These are phyloP conservation scores for Hanseniaspora valbyensis DNA, from an alignment of 805 yeast genomes.

Conservation along the genomic window DNA sequence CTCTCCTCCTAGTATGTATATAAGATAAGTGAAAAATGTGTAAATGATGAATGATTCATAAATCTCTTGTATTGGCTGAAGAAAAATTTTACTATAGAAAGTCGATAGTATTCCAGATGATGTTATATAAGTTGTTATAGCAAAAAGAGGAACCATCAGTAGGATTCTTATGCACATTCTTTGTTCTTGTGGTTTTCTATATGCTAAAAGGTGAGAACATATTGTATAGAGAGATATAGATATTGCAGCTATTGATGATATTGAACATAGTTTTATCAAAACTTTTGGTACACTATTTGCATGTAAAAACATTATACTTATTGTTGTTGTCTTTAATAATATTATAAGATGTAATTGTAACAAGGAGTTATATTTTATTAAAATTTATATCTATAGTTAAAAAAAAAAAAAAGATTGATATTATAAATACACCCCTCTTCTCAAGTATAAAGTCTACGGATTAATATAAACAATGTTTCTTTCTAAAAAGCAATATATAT, in stretches of 20 bases:
- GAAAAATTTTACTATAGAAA: constrained; percentile 32
- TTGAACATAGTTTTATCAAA: constrained; percentile 18
- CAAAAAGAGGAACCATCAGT: constrained; percentile 69
- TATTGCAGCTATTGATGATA: constrained; percentile 27
- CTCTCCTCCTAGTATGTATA: constrained; percentile 85
- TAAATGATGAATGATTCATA: constrained; percentile 95
- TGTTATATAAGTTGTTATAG: constrained; percentile 46
- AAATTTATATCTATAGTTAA: too few relatives aligned
- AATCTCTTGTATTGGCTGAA: constrained; percentile 75
- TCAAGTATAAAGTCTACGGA: too few relatives aligned
- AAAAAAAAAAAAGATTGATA: too few relatives aligned
- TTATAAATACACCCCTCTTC: too few relatives aligned
- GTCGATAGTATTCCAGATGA: constrained; percentile 38
- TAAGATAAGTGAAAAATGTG: constrained; percentile 75
- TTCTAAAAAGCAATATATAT: too few relatives aligned
- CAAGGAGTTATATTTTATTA: too few relatives aligned
- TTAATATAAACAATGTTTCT: too few relatives aligned
- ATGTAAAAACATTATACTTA: not conserved
- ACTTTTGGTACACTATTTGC: not conserved
- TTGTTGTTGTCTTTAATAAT: too few relatives aligned
- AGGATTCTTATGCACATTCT: constrained; percentile 73
- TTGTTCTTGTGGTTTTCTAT: constrained; percentile 82
- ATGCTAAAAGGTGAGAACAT: constrained; percentile 49
- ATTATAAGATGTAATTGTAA: too few relatives aligned
- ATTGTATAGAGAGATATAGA: constrained; percentile 38